A percentile compares a stretch with the other conserved stretches of the same genome.
These are phyloP conservation scores for Ziziphus jujuba DNA, from an alignment of 306 rosid genomes.

Conservation along the genomic window DNA sequence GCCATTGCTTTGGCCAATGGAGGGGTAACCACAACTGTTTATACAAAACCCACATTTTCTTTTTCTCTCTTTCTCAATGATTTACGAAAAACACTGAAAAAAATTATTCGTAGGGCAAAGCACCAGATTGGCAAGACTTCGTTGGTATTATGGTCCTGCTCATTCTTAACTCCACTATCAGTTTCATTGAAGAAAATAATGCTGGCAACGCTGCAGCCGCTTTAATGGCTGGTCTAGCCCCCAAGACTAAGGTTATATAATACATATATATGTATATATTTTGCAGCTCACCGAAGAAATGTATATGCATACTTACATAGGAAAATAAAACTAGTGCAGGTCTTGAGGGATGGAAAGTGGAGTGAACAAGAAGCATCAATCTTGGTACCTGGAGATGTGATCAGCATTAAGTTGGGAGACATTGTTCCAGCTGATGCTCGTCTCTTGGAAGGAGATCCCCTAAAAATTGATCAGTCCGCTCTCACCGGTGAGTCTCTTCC, in stretches of 20 bases:
- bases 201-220: conserved; percentile 98
- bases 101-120: conserved; percentile 54
- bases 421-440: conserved; percentile 92
- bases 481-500: conserved; percentile 95
- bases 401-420: conserved; percentile 93
- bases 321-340: conserved; percentile 34
- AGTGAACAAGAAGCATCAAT: conserved; percentile 70
- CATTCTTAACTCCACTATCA: conserved; percentile 80
- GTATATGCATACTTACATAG: neutral
- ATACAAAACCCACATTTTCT: neutral
- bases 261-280: neutral
- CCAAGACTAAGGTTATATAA: conserved; percentile 70
- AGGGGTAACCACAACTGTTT: conserved; percentile 81
- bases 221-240: conserved; percentile 96
- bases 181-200: conserved; percentile 90
- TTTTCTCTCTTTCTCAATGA: neutral
- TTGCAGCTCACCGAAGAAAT: neutral
- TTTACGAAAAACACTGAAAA: neutral
- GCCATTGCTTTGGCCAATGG: conserved; percentile 87
- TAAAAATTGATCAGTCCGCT: conserved; percentile 88
- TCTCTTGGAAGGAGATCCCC: conserved; percentile 83
- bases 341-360: conserved; percentile 86
- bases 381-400: conserved; percentile 88
- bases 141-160: conserved; percentile 70
- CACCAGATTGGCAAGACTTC: conserved; percentile 92